A percentile compares a stretch with the other conserved stretches of the same genome.
These are phyloP conservation scores for Fusarium mangiferae DNA, from an alignment of 2,329 filamentous ascomycete genomes.

Conservation along the genomic window DNA sequence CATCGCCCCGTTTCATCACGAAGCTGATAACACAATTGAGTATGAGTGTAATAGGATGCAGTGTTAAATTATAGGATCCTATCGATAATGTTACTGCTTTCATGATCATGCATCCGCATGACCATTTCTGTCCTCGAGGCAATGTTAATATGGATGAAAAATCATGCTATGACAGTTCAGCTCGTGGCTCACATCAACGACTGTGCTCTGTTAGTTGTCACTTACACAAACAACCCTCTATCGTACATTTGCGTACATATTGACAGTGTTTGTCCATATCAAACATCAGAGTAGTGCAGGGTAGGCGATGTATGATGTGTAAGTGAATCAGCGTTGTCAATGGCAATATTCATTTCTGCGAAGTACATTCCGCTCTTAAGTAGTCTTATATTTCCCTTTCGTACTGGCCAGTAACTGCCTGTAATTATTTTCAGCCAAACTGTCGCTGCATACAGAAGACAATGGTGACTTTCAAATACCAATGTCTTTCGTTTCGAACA, in stretches of 20 bases:
- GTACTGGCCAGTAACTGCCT: background rate
- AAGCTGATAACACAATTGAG: background rate
- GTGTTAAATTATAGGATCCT: background rate
- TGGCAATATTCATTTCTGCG: background rate
- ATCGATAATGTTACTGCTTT: background rate
- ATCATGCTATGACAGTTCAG: background rate
- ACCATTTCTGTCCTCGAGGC: background rate
- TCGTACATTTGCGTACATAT: background rate
- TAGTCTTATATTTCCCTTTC: too few species aligned
- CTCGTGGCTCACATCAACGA: background rate
- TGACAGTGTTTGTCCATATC: too few species aligned
- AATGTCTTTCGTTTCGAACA: background rate
- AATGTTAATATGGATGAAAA: background rate
- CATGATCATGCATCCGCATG: background rate
- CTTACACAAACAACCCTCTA: background rate
- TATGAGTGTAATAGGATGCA: background rate
- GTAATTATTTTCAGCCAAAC: background rate
- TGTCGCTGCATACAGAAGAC: too few species aligned
- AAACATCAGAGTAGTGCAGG: background rate
- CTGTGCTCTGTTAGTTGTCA: background rate
- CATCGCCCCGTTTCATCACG: slow-evolving; percentile 11
- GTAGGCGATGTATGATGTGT: background rate
- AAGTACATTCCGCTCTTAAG: background rate
- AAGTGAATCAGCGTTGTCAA: background rate
- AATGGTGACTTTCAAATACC: background rate